These are phyloP conservation scores for Macadamia tetraphylla DNA, from an alignment of 164 flowering plant species.

Conservation along the genomic window DNA sequence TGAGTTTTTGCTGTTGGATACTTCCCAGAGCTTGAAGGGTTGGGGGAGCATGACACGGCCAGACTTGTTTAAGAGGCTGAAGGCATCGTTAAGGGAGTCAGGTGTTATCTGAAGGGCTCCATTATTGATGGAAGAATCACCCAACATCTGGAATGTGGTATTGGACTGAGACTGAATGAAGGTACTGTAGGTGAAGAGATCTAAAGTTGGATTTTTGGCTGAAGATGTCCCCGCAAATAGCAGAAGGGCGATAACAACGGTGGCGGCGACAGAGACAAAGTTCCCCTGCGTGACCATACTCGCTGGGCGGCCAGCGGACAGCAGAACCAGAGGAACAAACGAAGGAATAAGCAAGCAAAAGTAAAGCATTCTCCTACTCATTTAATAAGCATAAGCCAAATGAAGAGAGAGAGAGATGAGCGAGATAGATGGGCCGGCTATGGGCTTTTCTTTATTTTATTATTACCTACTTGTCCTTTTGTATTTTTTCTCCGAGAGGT, in stretches of 20 bases:
- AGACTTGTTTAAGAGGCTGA: conserved; percentile 17
- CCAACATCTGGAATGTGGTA: not conserved
- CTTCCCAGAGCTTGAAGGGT: conserved; percentile 27
- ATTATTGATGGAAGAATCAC: conserved; percentile 16
- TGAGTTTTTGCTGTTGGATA: not conserved
- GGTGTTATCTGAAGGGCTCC: conserved; percentile 39
- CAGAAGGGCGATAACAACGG: not conserved
- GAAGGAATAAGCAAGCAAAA: too few species aligned
- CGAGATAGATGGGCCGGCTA: too few species aligned
- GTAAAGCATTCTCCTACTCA: too few species aligned
- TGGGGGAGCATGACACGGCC: conserved; percentile 26
- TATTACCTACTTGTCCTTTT: too few species aligned
- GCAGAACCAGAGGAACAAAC: too few species aligned
- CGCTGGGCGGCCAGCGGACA: not conserved
- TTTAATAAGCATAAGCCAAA: too few species aligned
- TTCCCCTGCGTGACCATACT: not conserved
- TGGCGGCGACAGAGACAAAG: not conserved
- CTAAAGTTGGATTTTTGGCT: not conserved
- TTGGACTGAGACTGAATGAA: too few species aligned
- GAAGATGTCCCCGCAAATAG: not conserved
- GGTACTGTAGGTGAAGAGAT: too few species aligned
- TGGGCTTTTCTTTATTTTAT: too few species aligned
- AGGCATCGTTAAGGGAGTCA: conserved; percentile 20
- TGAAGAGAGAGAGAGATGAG: too few species aligned
- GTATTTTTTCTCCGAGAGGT: too few species aligned